Conservation (phyloP, 129 eudicot species). For the Heracleum sosnowskyi region DNA sequence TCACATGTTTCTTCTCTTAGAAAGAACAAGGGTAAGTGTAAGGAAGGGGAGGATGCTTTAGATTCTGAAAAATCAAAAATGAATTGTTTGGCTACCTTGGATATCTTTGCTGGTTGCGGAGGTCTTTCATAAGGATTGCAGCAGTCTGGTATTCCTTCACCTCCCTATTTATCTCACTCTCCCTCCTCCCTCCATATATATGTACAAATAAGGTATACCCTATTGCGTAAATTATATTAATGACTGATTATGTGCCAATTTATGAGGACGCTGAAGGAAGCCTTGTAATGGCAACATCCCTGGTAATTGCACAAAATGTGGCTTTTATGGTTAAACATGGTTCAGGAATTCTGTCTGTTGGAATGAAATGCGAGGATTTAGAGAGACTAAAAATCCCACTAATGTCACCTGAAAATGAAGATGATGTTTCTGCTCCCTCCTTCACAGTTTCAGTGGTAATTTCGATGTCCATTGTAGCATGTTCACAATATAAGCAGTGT, state of each 20-base stretch:
- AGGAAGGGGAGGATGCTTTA: constrained; percentile 35
- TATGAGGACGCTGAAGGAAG: too few species aligned
- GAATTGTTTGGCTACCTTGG: constrained; percentile 42
- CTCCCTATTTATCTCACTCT: background rate
- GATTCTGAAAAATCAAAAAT: constrained; percentile 13
- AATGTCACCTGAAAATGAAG: too few species aligned
- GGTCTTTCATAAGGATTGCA: constrained; percentile 63
- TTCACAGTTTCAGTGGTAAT: too few species aligned
- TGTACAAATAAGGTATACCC: background rate
- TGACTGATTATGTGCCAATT: background rate
- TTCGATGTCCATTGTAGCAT: too few species aligned
- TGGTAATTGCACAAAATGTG: too few species aligned
- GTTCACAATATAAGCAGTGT: too few species aligned
- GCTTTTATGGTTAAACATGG: too few species aligned
- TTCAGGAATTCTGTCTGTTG: too few species aligned
- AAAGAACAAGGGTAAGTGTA: constrained; percentile 40
- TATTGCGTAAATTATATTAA: background rate
- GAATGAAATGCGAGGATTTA: too few species aligned
- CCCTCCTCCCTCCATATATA: background rate
- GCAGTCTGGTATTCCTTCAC: constrained; percentile 34
- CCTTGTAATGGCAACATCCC: too few species aligned
- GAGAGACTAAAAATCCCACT: too few species aligned
- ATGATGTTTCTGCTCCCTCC: too few species aligned
- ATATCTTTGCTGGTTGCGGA: constrained; percentile 80
- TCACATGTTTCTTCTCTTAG: constrained; percentile 17